Evolutionary conservation across 2,329 filamentous ascomycete species (phyloP).

Genomic region (Lachnum nothofagi): DNA sequence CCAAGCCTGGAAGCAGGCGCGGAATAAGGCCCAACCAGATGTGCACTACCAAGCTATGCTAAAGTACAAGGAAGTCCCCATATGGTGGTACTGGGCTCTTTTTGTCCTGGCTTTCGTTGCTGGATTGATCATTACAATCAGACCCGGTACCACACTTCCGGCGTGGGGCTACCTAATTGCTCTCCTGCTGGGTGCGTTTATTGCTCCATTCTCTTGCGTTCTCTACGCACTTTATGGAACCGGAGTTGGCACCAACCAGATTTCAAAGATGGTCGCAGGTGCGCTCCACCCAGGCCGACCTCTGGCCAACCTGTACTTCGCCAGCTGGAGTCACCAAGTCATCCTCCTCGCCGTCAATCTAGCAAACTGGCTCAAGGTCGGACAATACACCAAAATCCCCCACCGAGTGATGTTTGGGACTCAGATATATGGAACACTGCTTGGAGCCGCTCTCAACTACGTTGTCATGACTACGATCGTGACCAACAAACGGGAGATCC

Average conservation of each 20-base stretch:
- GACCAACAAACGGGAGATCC: constrained; percentile 37
- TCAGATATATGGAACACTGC: constrained; percentile 38
- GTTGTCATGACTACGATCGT: constrained; percentile 42
- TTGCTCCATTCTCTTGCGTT: constrained; percentile 39
- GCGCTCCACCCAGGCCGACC: constrained; percentile 40
- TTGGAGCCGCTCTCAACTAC: constrained; percentile 42
- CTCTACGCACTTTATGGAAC: constrained; percentile 38
- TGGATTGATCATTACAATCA: constrained; percentile 36
- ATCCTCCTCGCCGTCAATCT: constrained; percentile 29
- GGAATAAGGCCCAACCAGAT: constrained; percentile 29
- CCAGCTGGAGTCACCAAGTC: constrained; percentile 30
- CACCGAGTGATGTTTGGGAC: constrained; percentile 38
- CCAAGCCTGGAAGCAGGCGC: neutral
- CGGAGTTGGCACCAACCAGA: constrained; percentile 36
- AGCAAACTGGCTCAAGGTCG: constrained; percentile 34
- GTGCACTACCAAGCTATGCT: constrained; percentile 40
- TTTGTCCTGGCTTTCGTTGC: constrained; percentile 21
- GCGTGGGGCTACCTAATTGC: constrained; percentile 41
- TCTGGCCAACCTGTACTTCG: constrained; percentile 41
- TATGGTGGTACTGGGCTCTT: constrained; percentile 37
- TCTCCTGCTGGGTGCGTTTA: constrained; percentile 32
- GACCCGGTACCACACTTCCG: constrained; percentile 33
- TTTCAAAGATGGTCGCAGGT: constrained; percentile 44
- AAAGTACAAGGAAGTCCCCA: constrained; percentile 37
- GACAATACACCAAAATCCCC: constrained; percentile 35